Evolutionary conservation across 495 filamentous ascomycete genomes (phyloP), one percentile per base, ranked within the genome.

Genomic region (Cairneyella variabilis): DNA sequence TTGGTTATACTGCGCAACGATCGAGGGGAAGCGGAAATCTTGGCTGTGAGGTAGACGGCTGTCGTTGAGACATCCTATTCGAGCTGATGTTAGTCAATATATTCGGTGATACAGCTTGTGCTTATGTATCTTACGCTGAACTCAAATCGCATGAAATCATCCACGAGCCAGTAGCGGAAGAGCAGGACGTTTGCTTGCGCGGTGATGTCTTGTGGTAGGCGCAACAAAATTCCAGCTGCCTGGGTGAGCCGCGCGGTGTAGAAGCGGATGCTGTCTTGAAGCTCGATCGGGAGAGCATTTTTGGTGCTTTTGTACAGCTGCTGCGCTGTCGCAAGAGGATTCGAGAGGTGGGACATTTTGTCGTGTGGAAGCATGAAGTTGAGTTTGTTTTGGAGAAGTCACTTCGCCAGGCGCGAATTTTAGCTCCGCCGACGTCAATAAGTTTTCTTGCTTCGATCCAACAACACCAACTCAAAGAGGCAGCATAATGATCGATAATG

Each of bases 101-200:
- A 43, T 47, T 21, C n/a, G n/a, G n/a, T n/a, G n/a, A n/a, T n/a
- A n/a, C n/a, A n/a, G n/a, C n/a, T n/a, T n/a, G n/a, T n/a, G n/a
- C n/a, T n/a, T n/a, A n/a, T 37, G 27, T 44, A 18, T 45, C 63
- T 7, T 64, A 74, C 73, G 59, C 71, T 74, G 47, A 79, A 79
- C 47, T 79, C 75, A 40, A 73, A 53, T 14, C 61, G 47, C 45
- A 78, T 69, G 27, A 63, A 40, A 37, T 54, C 61, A 56, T 41
- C 61, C 3, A 61, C 54, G 4, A 91, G 70, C 83, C 88, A 97
- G 72, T 91, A 96, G 4, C 93, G 77, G n/a, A 84, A 86, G 25
- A 95, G 82, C 0, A 93, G 71, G n/a, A 98, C 82, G 60, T 91
- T 86, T 2, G 93, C 89, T 61, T 91, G 89, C 12, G 91, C 86